Evolutionary conservation across 73 alveolate genomes (phyloP), one percentile per base, ranked within the genome.

Genomic region (Paramecium primaurelia): DNA sequence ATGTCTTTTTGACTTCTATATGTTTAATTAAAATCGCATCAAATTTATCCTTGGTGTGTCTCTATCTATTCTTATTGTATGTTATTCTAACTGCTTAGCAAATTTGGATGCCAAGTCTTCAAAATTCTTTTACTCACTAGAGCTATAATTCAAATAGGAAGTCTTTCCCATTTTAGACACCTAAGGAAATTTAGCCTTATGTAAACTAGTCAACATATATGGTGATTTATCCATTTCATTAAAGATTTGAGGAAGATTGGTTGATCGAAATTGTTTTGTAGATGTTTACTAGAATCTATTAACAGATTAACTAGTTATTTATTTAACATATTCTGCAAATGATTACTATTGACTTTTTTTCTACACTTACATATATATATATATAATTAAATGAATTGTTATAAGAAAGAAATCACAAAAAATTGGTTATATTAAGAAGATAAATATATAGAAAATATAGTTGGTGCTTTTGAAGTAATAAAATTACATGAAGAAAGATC

Each of bases 341-440:
- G 84, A 54, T 54, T 54, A 54, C 69, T 54, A 54, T 64, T 28
- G 84, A 64, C 47, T 12, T 34, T 64, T 64, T 64, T 64, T 64
- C 26, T 22, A 64, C 12, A 22, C 22, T 25, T 18, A 54, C 59
- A 40, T 49, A 22, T 22, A 38, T 49, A 28, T 30, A n/a, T 22
- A 36, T 73, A 30, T 73, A 73, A 30, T 38, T 80, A 32, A 40
- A 80, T 80, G 91, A 80, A 47, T 32, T 80, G 91, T 47, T 64
- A 80, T 47, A 44, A 80, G 58, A 80, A 80, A 47, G 71, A 45
- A 42, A 80, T 80, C 73, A 49, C 71, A 9, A 25, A 40, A 26
- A 44, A 44, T 32, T 80, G 91, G 91, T 36, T 73, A 73, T 20
- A 44, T 20, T 5, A 80, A 26, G 42, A 40, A 26, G 71, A 80